A percentile compares a stretch with the other conserved stretches of the same genome.
Conservation (phyloP, 2,329 filamentous ascomycete genomes). For the Talaromyces sp. region DNA sequence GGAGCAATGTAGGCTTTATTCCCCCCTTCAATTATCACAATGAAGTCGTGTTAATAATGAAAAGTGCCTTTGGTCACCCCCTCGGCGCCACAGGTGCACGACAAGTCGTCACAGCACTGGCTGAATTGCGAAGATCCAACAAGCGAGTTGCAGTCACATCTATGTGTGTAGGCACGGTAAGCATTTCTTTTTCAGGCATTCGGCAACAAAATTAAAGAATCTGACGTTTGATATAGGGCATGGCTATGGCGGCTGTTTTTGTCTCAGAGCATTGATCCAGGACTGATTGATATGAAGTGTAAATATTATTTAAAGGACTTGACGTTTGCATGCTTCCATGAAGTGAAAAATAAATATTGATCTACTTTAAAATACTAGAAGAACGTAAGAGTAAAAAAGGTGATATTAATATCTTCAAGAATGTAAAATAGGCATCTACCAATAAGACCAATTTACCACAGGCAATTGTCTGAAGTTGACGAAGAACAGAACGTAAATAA, state of each 20-base stretch:
- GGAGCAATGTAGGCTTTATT: slow-evolving; percentile 63
- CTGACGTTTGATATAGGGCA: slow-evolving; percentile 30
- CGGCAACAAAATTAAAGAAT: neutral
- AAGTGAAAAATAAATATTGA: neutral
- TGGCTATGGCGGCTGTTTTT: slow-evolving; percentile 88
- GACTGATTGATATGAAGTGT: neutral
- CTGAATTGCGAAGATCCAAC: slow-evolving; percentile 75
- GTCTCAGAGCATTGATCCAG: slow-evolving; percentile 68
- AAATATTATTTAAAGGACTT: neutral
- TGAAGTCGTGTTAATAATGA: slow-evolving; percentile 15
- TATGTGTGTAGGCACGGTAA: slow-evolving; percentile 86
- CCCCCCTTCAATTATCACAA: neutral
- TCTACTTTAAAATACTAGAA: neutral
- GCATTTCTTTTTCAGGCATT: slow-evolving; percentile 41
- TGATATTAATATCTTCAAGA: slow-evolving; percentile 1
- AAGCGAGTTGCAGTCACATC: slow-evolving; percentile 81
- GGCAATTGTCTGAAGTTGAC: neutral
- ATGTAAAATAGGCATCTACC: neutral
- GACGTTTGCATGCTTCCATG: neutral
- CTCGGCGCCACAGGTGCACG: slow-evolving; percentile 86
- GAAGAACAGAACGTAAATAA: neutral
- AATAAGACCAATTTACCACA: too few species aligned
- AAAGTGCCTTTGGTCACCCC: slow-evolving; percentile 78
- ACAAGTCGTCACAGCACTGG: slow-evolving; percentile 83
- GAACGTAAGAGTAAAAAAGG: neutral